A percentile compares a stretch with the other conserved stretches of the same genome.
phyloP scores from a whole-genome alignment of 1,139 yeast genomes.

The Diutina rugosa region DNA sequence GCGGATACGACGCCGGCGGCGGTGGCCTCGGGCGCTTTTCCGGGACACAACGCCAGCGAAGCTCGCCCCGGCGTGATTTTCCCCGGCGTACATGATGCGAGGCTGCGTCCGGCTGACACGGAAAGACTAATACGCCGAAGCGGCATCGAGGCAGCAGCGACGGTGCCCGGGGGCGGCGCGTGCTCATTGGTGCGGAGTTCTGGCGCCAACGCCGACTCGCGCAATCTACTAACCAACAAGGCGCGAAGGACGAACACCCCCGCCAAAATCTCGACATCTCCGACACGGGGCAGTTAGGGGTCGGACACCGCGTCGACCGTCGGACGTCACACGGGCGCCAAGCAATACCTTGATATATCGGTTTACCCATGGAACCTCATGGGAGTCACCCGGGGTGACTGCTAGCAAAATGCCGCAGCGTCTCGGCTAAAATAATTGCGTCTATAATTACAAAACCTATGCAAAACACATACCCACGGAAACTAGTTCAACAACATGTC shows the following conservation, averaged over 20 bases:
- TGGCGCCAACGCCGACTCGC: not conserved
- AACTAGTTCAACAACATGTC: not conserved
- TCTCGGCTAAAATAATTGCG: not conserved
- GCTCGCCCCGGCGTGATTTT: not conserved
- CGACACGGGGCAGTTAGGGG: no score
- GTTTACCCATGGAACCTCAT: no score
- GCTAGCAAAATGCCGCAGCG: not conserved
- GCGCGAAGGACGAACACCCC: not conserved
- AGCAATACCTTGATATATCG: no score
- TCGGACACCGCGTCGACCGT: no score
- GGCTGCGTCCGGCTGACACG: not conserved
- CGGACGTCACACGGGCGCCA: no score
- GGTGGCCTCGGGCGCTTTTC: not conserved
- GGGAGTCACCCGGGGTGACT: no score
- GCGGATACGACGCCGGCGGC: not conserved
- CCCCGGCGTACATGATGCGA: not conserved
- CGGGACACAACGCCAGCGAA: not conserved
- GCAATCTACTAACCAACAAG: no score
- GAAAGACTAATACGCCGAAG: not conserved
- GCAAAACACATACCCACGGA: not conserved
- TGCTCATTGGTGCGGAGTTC: not conserved
- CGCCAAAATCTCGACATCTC: not conserved
- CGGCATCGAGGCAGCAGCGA: not conserved
- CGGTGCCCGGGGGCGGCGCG: not conserved
- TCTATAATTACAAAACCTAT: not conserved